Evolutionary conservation across 208 protist species (phyloP).

Genomic region (Trypanosoma brucei): DNA sequence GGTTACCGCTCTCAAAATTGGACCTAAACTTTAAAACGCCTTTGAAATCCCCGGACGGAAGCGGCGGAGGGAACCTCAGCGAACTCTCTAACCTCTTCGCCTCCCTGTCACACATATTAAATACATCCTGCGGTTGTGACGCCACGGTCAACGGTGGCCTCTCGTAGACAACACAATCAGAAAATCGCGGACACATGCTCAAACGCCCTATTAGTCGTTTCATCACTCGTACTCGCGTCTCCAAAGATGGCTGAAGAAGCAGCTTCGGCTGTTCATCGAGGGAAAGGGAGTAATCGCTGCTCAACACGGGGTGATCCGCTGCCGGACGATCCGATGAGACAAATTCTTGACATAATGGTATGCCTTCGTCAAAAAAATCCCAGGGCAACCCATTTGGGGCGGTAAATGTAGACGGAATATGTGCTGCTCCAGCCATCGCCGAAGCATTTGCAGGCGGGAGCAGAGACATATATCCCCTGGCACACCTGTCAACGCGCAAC

Average conservation of each 20-base stretch:
- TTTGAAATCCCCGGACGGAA: neutral
- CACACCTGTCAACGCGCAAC: constrained; percentile 19
- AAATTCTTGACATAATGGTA: constrained; percentile 17
- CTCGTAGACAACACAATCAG: constrained; percentile 35
- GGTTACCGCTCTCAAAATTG: constrained; percentile 94
- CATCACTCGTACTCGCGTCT: constrained; percentile 38
- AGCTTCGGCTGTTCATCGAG: constrained; percentile 2
- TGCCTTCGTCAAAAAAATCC: constrained; percentile 33
- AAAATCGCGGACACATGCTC: constrained; percentile 19
- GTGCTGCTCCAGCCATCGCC: neutral
- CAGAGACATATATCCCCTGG: neutral
- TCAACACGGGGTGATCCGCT: too few species aligned
- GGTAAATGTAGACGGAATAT: constrained; percentile 10
- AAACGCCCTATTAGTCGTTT: constrained; percentile 62
- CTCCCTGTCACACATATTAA: neutral
- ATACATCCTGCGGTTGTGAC: neutral
- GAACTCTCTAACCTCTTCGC: neutral
- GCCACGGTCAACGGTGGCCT: constrained; percentile 6
- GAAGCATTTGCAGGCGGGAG: neutral
- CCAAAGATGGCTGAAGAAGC: constrained; percentile 24
- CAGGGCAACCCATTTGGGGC: constrained; percentile 34
- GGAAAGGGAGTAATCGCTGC: too few species aligned
- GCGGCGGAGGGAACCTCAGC: neutral
- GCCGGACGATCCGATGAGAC: neutral
- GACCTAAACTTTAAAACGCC: constrained; percentile 81